Conservation (phyloP, 83 land plant species). For the Picea abies region DNA sequence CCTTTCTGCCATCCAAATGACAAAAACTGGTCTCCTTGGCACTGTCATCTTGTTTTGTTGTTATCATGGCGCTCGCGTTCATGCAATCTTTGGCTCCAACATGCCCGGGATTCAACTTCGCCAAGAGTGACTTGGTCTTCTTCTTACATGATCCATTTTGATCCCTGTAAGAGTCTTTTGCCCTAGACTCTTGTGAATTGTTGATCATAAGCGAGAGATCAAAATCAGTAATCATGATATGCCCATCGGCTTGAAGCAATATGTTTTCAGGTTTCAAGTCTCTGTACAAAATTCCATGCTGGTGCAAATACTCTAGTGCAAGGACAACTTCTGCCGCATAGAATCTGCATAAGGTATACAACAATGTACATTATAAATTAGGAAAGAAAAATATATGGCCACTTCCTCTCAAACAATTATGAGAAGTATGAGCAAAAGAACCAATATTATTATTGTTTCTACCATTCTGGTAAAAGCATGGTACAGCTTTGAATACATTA, state of each 20-base stretch:
- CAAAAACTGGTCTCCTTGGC: too few species aligned
- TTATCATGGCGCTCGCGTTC: background rate
- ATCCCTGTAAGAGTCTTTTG: background rate
- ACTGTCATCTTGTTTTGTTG: background rate
- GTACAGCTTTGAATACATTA: too few species aligned
- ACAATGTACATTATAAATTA: too few species aligned
- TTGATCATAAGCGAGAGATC: constrained; percentile 66
- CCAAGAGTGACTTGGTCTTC: background rate
- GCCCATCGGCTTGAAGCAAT: constrained; percentile 81
- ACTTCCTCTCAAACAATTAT: too few species aligned
- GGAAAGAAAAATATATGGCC: too few species aligned
- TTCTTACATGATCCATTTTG: background rate
- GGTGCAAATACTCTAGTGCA: constrained; percentile 22
- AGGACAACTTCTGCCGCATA: constrained; percentile 13
- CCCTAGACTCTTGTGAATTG: background rate
- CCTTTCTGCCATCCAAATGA: background rate
- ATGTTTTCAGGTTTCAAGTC: constrained; percentile 95
- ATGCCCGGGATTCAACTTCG: background rate
- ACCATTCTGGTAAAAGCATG: too few species aligned
- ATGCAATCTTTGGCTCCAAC: background rate
- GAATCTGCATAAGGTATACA: background rate
- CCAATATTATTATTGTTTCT: too few species aligned
- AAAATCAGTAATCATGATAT: constrained; percentile 81
- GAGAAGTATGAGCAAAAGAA: too few species aligned
- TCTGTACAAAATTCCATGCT: constrained; percentile 71